phyloP scores from a whole-genome alignment of 2,329 filamentous ascomycete genomes.

The Leptographium wingfieldii region DNA sequence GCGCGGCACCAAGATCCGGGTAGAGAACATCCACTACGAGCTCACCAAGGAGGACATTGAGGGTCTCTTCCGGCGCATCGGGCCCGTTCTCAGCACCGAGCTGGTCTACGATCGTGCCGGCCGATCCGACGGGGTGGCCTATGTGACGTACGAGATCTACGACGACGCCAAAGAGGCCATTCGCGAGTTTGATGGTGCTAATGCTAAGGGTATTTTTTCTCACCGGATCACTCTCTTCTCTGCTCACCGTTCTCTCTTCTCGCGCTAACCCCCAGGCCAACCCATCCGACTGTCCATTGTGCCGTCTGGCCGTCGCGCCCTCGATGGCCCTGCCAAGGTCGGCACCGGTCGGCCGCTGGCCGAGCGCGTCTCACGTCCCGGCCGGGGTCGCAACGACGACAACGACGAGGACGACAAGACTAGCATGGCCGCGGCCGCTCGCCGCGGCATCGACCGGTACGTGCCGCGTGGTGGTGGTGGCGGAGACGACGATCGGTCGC shows the following conservation, averaged over 20 bases:
- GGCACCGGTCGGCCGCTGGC: constrained; percentile 43
- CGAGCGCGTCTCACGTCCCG: constrained; percentile 44
- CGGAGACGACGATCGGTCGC: constrained; percentile 23
- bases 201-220: constrained; percentile 55
- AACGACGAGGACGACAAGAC: constrained; percentile 17
- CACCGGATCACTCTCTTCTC: not conserved
- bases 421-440: constrained; percentile 27
- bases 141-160: constrained; percentile 62
- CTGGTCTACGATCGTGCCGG: constrained; percentile 79
- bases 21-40: constrained; percentile 89
- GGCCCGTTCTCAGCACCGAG: constrained; percentile 53
- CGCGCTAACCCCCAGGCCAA: constrained; percentile 40
- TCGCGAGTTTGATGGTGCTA: constrained; percentile 74
- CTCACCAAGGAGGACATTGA: constrained; percentile 73
- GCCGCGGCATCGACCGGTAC: constrained; percentile 67
- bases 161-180: constrained; percentile 65
- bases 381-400: constrained; percentile 31
- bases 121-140: constrained; percentile 74
- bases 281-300: constrained; percentile 65
- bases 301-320: constrained; percentile 36
- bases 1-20: constrained; percentile 56
- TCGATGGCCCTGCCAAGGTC: constrained; percentile 42
- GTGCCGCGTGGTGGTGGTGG: constrained; percentile 39
- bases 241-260: not conserved
- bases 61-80: constrained; percentile 73